These are phyloP conservation scores for Bipolaris victoriae DNA, from an alignment of 2,329 filamentous ascomycete genomes.

Conservation along the genomic window DNA sequence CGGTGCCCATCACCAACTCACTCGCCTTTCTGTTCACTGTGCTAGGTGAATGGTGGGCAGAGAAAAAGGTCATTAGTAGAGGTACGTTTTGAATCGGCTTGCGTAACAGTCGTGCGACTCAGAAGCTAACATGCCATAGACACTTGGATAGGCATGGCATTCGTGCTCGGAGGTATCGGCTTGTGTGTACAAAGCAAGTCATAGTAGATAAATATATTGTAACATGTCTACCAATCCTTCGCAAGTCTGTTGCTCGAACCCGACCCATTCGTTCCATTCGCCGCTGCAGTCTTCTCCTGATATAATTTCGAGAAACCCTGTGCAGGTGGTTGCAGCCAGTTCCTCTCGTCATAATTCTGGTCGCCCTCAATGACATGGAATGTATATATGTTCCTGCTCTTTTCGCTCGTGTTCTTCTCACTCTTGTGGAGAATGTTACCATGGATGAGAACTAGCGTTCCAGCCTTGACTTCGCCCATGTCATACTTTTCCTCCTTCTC, in stretches of 20 bases:
- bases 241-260: slow-evolving; percentile 14
- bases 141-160: slow-evolving; percentile 79
- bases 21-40: slow-evolving; percentile 96
- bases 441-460: slow-evolving; percentile 90
- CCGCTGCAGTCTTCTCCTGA: slow-evolving; percentile 10
- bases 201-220: slow-evolving; percentile 16
- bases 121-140: slow-evolving; percentile 57
- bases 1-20: slow-evolving; percentile 93
- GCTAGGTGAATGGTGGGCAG: slow-evolving; percentile 91
- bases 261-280: not conserved
- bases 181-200: slow-evolving; percentile 73
- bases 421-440: slow-evolving; percentile 96
- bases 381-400: slow-evolving; percentile 93
- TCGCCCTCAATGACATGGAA: slow-evolving; percentile 95
- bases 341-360: slow-evolving; percentile 78
- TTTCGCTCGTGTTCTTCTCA: slow-evolving; percentile 84
- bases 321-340: slow-evolving; percentile 89
- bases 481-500: slow-evolving; percentile 67
- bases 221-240: slow-evolving; percentile 22
- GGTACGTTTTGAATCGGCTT: slow-evolving; percentile 60
- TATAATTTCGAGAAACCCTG: slow-evolving; percentile 78
- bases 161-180: slow-evolving; percentile 80
- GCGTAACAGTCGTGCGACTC: not conserved
- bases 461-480: slow-evolving; percentile 86
- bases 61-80: slow-evolving; percentile 85